phyloP scores from a whole-genome alignment of 2,329 filamentous ascomycete species.

The Hymenoscyphus albidus region DNA sequence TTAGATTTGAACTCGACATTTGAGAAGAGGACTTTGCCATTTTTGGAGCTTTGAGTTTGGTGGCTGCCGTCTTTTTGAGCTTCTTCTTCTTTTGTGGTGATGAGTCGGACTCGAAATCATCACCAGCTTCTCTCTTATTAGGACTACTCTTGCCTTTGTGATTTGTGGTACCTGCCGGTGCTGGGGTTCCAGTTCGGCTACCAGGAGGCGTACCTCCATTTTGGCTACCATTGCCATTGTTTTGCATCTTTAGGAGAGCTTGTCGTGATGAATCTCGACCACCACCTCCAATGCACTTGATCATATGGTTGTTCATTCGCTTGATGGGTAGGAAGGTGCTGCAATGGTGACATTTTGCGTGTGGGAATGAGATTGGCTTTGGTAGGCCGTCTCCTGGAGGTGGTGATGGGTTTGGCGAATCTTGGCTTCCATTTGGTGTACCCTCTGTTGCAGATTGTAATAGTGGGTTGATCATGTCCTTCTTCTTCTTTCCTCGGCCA shows the following conservation, averaged over 20 bases:
- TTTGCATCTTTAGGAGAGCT: constrained; percentile 60
- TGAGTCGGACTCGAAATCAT: constrained; percentile 34
- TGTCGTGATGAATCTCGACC: constrained; percentile 59
- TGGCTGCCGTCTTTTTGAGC: constrained; percentile 27
- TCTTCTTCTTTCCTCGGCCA: constrained; percentile 78
- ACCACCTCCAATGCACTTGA: constrained; percentile 63
- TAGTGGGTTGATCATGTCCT: constrained; percentile 59
- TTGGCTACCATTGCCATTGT: constrained; percentile 44
- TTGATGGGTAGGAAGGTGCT: constrained; percentile 63
- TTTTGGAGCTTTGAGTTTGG: constrained; percentile 29
- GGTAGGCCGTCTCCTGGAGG: constrained; percentile 52
- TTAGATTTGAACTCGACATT: constrained; percentile 24
- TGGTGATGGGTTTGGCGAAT: constrained; percentile 41
- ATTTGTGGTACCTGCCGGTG: constrained; percentile 37
- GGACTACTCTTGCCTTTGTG: constrained; percentile 30
- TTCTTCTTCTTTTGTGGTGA: constrained; percentile 33
- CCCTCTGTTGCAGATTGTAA: constrained; percentile 26
- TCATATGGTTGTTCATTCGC: constrained; percentile 65
- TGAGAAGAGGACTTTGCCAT: constrained; percentile 24
- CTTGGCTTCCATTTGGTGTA: constrained; percentile 43
- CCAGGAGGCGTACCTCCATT: constrained; percentile 57
- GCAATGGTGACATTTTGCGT: constrained; percentile 64
- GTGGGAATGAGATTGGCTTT: constrained; percentile 61
- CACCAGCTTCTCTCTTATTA: constrained; percentile 31
- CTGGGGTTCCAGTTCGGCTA: constrained; percentile 60